These are phyloP conservation scores for Hirsutella minnesotensis DNA, from an alignment of 2,329 filamentous ascomycete species.

Conservation along the genomic window DNA sequence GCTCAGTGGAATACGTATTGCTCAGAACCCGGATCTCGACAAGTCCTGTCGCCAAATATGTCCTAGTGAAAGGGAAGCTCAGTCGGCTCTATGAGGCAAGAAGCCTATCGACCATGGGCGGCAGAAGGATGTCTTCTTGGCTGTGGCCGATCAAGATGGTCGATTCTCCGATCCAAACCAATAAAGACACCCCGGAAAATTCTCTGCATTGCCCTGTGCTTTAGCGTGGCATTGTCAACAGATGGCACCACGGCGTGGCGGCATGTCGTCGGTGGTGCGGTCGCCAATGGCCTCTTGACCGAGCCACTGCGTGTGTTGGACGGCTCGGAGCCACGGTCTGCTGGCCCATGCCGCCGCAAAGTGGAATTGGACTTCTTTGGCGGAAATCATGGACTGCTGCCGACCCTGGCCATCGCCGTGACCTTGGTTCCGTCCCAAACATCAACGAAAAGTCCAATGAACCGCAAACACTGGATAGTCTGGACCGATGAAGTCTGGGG, in stretches of 20 bases:
- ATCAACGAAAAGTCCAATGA: too few relatives aligned
- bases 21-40: conserved; percentile 32
- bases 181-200: too few relatives aligned
- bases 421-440: too few relatives aligned
- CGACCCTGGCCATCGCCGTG: conserved; percentile 13
- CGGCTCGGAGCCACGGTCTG: conserved; percentile 26
- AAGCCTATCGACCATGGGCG: conserved; percentile 28
- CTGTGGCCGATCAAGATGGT: conserved; percentile 35
- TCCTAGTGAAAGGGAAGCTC: too few relatives aligned
- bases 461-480: too few relatives aligned
- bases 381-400: conserved; percentile 16
- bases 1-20: conserved; percentile 35
- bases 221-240: conserved; percentile 16
- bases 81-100: conserved; percentile 34
- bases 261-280: conserved; percentile 26
- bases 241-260: conserved; percentile 28
- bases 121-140: conserved; percentile 29
- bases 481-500: too few relatives aligned
- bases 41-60: conserved; percentile 22
- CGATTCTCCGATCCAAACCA: too few relatives aligned
- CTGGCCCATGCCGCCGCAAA: conserved; percentile 14
- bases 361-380: conserved; percentile 23
- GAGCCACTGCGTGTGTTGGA: conserved; percentile 30
- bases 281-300: conserved; percentile 26
- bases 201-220: conserved; percentile 25